A percentile compares a stretch with the other conserved stretches of the same genome.
These are phyloP conservation scores for Marchantia polymorpha DNA, from an alignment of 225 moss, liverwort and hornwort genomes.

Conservation along the genomic window DNA sequence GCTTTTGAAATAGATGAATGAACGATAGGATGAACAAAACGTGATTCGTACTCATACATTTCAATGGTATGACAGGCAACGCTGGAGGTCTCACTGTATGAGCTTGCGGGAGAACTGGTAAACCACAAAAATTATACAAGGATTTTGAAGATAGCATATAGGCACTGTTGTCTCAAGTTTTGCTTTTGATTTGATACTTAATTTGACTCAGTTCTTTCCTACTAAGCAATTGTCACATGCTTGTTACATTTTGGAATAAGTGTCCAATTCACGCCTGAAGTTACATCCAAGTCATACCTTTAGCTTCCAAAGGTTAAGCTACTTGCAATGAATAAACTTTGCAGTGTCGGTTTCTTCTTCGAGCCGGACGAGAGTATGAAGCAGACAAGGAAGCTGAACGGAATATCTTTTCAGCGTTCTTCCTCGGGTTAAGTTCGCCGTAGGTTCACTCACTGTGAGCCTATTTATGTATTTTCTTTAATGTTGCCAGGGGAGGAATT, in stretches of 20 bases:
- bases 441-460: slow-evolving; percentile 26
- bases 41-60: not conserved
- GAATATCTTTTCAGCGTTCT: slow-evolving; percentile 82
- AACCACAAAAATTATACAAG: too few species aligned
- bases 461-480: too few species aligned
- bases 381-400: slow-evolving; percentile 74
- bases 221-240: not conserved
- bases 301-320: too few species aligned
- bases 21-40: not conserved
- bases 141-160: too few species aligned
- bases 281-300: too few species aligned
- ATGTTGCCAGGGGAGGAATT: too few species aligned
- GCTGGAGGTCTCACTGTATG: slow-evolving; percentile 97
- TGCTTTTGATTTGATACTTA: too few species aligned
- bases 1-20: too few species aligned
- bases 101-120: slow-evolving; percentile 85
- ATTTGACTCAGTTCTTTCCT: too few species aligned
- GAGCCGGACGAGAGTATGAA: slow-evolving; percentile 88
- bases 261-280: too few species aligned
- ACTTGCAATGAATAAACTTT: not conserved
- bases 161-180: too few species aligned
- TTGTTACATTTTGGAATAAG: not conserved
- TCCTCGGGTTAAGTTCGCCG: slow-evolving; percentile 77
- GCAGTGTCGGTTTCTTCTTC: slow-evolving; percentile 93
- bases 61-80: slow-evolving; percentile 59